Base-by-base conservation (phyloP, 768 basidiomycete genomes). In the Clitopilus passeckerianus region DNA sequence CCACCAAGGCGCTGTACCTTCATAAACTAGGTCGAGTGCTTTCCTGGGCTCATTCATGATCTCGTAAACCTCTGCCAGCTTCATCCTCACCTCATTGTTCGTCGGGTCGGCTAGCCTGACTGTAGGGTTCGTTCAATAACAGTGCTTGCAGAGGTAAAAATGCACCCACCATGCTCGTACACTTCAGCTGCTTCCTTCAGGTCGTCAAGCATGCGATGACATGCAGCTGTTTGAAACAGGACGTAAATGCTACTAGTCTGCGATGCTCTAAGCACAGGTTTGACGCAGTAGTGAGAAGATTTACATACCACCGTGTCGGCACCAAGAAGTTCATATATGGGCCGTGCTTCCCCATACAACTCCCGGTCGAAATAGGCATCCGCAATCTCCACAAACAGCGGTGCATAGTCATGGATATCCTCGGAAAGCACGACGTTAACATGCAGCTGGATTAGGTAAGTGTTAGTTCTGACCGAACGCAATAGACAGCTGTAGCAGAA, bases 21-120 rank as follows among this genome's bases (percentile, higher is more conserved):
- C 83, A 56, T 88, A 87, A 14, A 95, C 89, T 0, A 97, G 74
- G 6, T 90, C 86, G 0, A 97, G 78, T 0, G 96, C 96, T 67
- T 89, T 89, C 15, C 86, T 77, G 1, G 90, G 86, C 62, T 94
- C 85, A 46, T 89, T 86, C 63, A 89, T 73, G 10, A 91, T 86
- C 70, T 99, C 96, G 63, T 93, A 92, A 14, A 95, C 84, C 63
- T 91, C 91, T 0, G 95, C 96, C 0, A 98, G 80, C 62, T 91
- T 90, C 82, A 95, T 87, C 71, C 93, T 94, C 24, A 87, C 89
- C 27, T 95, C 91, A 65, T 86, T 84, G 64, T 92, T 83, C 0
- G 80, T 79, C 0, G 92, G 87, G 68, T 95, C 90, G 0, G 83
- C 84, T 3, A 80, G 76, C 16, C 89, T 77, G 30, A 95, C 95